Evolutionary conservation across 1,284 basidiomycete species (phyloP).

Genomic region (Malassezia furfur): DNA sequence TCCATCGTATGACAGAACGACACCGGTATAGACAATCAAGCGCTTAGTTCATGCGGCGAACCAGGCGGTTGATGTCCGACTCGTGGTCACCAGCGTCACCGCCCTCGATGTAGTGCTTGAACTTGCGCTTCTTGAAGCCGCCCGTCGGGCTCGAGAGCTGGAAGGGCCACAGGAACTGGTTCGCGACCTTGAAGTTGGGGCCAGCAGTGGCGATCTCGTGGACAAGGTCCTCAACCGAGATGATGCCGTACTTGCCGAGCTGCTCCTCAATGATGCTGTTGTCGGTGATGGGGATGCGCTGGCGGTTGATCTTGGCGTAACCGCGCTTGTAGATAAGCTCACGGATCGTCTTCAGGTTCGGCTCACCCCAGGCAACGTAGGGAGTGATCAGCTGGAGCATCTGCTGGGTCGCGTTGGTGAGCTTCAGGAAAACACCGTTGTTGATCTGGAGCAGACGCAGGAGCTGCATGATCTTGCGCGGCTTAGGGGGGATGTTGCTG

Average conservation of each 20-base stretch:
- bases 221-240: conserved; percentile 91
- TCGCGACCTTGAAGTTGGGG: conserved; percentile 95
- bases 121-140: conserved; percentile 93
- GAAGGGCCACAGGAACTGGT: conserved; percentile 89
- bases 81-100: conserved; percentile 90
- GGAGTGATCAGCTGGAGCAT: conserved; percentile 97
- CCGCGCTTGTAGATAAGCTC: conserved; percentile 99
- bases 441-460: conserved; percentile 98
- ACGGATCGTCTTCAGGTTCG: conserved; percentile 90
- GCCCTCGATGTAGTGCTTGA: conserved; percentile 58
- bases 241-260: conserved; percentile 90
- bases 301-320: conserved; percentile 95
- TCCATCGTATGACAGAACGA: conserved; percentile 5
- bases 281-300: conserved; percentile 89
- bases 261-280: conserved; percentile 85
- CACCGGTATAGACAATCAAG: conserved; percentile 5
- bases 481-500: conserved; percentile 98
- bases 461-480: conserved; percentile 96
- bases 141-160: conserved; percentile 98
- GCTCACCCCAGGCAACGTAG: conserved; percentile 79
- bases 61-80: conserved; percentile 88
- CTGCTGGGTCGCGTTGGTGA: conserved; percentile 89
- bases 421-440: conserved; percentile 97
- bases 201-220: conserved; percentile 93
- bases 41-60: conserved; percentile 68